Percentiles rank a stretch among this genome's conserved stretches.
Evolutionary conservation across 2,329 filamentous ascomycete genomes (phyloP).

Genomic region (Cucurbitaria berberidis): DNA sequence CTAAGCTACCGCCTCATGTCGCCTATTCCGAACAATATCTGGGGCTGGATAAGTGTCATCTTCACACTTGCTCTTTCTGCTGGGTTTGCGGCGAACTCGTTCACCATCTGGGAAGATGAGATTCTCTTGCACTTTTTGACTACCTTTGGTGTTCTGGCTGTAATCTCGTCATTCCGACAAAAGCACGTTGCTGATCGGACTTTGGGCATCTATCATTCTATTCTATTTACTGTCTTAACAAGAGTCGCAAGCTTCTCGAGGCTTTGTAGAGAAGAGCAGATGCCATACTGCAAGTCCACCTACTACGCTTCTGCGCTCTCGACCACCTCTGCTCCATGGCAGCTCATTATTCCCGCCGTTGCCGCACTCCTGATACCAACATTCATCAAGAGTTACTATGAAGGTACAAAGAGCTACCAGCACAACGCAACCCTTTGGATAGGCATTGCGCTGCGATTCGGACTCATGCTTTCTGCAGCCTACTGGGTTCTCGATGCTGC

Average conservation of each 20-base stretch:
- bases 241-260: constrained; percentile 85
- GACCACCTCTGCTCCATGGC: constrained; percentile 91
- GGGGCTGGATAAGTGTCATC: constrained; percentile 84
- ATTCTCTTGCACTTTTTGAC: constrained; percentile 90
- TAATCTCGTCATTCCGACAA: constrained; percentile 76
- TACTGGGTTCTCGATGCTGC: constrained; percentile 93
- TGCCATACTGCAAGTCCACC: constrained; percentile 93
- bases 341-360: constrained; percentile 79
- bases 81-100: constrained; percentile 96
- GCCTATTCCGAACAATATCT: constrained; percentile 75
- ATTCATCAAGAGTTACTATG: constrained; percentile 79
- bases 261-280: constrained; percentile 96
- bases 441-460: constrained; percentile 75
- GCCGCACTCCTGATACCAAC: constrained; percentile 74
- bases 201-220: constrained; percentile 81
- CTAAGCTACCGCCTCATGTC: constrained; percentile 52
- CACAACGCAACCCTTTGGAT: constrained; percentile 86
- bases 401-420: constrained; percentile 83
- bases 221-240: constrained; percentile 79
- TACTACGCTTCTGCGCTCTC: constrained; percentile 93
- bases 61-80: constrained; percentile 88
- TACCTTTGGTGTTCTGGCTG: constrained; percentile 81
- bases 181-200: constrained; percentile 70
- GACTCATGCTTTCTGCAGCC: constrained; percentile 74
- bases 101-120: constrained; percentile 97